Conservation (phyloP, 331 rosid genomes). For the Rhamnella rubrinervis region DNA sequence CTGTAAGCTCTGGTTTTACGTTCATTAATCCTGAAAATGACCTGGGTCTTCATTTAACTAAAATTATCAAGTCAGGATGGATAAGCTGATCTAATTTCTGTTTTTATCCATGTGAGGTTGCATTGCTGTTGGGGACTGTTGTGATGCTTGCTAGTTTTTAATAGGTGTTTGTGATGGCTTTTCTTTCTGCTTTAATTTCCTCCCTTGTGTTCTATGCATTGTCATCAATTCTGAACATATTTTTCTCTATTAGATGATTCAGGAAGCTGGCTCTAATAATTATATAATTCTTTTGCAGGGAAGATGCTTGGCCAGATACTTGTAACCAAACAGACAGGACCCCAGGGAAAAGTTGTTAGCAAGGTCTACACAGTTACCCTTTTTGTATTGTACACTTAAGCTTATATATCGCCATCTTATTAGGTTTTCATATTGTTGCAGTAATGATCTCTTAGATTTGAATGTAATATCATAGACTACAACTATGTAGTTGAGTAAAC, state of each 20-base stretch:
- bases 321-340: conserved; percentile 96
- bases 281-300: conserved; percentile 40
- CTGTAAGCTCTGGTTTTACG: neutral
- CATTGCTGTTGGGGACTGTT: no score
- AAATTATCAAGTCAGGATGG: neutral
- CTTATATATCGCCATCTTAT: conserved; percentile 18
- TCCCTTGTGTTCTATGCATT: no score
- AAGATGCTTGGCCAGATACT: conserved; percentile 98
- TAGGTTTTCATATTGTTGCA: neutral
- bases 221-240: no score
- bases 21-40: neutral
- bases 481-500: neutral
- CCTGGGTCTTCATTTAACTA: neutral
- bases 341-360: conserved; percentile 93
- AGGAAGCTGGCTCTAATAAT: neutral
- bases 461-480: neutral
- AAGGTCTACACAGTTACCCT: conserved; percentile 52
- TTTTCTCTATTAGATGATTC: neutral
- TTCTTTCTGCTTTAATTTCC: neutral
- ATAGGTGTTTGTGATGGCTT: neutral
- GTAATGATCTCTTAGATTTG: conserved; percentile 10
- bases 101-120: neutral
- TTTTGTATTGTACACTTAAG: conserved; percentile 7
- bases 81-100: neutral
- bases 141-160: neutral